Base-by-base conservation (phyloP, 495 filamentous ascomycete genomes). In the Penicillium angulare region DNA sequence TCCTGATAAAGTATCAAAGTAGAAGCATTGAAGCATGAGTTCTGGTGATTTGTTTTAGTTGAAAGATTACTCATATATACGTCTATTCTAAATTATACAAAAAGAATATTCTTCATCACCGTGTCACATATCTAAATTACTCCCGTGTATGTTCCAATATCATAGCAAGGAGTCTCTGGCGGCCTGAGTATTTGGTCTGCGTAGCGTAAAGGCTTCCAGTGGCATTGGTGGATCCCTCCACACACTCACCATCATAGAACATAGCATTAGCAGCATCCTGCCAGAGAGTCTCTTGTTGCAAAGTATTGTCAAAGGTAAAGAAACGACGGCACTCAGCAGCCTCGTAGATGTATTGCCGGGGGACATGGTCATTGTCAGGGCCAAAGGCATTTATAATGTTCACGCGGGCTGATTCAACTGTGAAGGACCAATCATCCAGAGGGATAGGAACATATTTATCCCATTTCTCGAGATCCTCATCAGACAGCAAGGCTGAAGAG, bases 241-340 rank as follows among this genome's bases (percentile, higher is more conserved):
- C 50, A 41, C 52, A 60, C 16, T 23, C 43, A 16, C 43, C 43
- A 17, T 31, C 43, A 15, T 35, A n/a, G 17, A 47, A 47, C 43
- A 55, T 49, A 15, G 49, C 54, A 29, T 61, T 40, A 24, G 55
- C 52, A 18, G 50, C 59, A 32, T 44, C 50, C 9, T 39, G 36
- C 63, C 63, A 67, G 9, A 50, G 42, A n/a, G 36, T 31, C 6
- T 47, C 49, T 17, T 54, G 49, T 29, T 62, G 9, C 18, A 49
- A 1, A 10, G 53, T 17, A 20, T 47, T 65, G 9, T 65, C 48
- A 24, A 44, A 18, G 2, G 61, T 65, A 41, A 48, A 69, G 43
- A 59, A 65, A 24, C 63, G 49, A 21, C 64, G 64, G 41, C 61
- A 67, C 34, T 69, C 64, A 21, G 64, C 65, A 2, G 61, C 58